Percentiles rank a stretch among this genome's conserved stretches.
These are phyloP conservation scores for Coemansia sp. DNA, from an alignment of 192 early-diverging fungal genomes.

Conservation along the genomic window DNA sequence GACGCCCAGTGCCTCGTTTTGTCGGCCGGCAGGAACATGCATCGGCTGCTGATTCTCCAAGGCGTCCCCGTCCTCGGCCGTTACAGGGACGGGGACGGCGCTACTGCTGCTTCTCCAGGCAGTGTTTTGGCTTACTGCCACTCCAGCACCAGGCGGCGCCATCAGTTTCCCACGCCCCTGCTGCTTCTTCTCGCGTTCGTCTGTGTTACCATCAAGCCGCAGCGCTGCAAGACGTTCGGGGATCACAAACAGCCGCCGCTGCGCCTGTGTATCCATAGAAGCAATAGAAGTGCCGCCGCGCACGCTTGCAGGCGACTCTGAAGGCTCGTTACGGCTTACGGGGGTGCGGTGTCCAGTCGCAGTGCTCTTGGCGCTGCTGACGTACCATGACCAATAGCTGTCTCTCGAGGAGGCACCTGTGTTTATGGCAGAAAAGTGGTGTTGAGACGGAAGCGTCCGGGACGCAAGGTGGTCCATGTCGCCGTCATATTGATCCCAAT, in stretches of 20 bases:
- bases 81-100: no score
- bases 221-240: constrained; percentile 38
- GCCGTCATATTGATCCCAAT: constrained; percentile 50
- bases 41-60: neutral
- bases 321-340: neutral
- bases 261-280: constrained; percentile 2
- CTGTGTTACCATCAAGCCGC: constrained; percentile 5
- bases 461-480: constrained; percentile 17
- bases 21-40: neutral
- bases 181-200: constrained; percentile 3
- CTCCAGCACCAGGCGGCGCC: neutral
- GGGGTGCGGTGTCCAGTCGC: constrained; percentile 12
- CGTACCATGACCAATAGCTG: constrained; percentile 55
- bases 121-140: constrained; percentile 4
- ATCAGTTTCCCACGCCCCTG: neutral
- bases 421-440: neutral
- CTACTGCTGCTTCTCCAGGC: neutral
- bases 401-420: constrained; percentile 27
- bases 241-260: constrained; percentile 37
- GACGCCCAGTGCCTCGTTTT: neutral
- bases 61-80: neutral
- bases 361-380: neutral
- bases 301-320: neutral
- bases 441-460: neutral
- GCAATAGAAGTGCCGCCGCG: neutral